Conservation (phyloP, 495 filamentous ascomycete genomes). For the Tetracladium setigerum region DNA sequence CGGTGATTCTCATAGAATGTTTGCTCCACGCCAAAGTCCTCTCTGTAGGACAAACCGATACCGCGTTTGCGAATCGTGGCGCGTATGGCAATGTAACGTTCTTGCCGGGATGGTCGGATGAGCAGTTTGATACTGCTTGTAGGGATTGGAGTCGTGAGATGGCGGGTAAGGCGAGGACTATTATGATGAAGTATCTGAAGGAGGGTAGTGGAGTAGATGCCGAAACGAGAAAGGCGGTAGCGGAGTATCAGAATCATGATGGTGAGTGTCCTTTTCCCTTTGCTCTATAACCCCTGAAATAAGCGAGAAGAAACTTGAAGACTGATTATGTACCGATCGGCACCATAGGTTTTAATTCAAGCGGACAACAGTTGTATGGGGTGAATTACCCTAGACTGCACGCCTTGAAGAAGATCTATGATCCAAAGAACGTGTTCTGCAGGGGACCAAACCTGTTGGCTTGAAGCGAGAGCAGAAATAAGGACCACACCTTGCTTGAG, state of each 20-base stretch:
- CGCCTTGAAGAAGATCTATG: slow-evolving; percentile 1
- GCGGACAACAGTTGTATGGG: slow-evolving; percentile 1
- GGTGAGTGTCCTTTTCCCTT: slow-evolving; percentile 10
- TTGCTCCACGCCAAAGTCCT: slow-evolving; percentile 8
- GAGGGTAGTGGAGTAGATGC: not conserved
- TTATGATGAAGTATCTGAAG: not conserved
- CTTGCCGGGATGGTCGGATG: slow-evolving; percentile 11
- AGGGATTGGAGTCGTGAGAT: slow-evolving; percentile 20
- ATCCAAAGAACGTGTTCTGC: slow-evolving; percentile 1
- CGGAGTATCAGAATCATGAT: slow-evolving; percentile 30
- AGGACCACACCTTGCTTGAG: too few relatives aligned
- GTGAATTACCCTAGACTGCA: not conserved
- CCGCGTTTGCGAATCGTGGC: slow-evolving; percentile 25
- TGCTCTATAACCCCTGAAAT: too few relatives aligned
- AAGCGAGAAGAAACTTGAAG: too few relatives aligned
- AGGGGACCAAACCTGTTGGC: too few relatives aligned
- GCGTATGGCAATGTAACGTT: slow-evolving; percentile 14
- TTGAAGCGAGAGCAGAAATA: too few relatives aligned
- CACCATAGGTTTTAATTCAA: not conserved
- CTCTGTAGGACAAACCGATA: slow-evolving; percentile 13
- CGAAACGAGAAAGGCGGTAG: slow-evolving; percentile 18
- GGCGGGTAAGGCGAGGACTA: slow-evolving; percentile 6
- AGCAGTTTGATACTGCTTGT: slow-evolving; percentile 21
- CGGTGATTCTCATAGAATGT: slow-evolving; percentile 21
- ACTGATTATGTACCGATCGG: slow-evolving; percentile 6